Evolutionary conservation across 1,284 basidiomycete genomes (phyloP), one percentile per base, ranked within the genome.

Genomic region (Inonotus obliquus): DNA sequence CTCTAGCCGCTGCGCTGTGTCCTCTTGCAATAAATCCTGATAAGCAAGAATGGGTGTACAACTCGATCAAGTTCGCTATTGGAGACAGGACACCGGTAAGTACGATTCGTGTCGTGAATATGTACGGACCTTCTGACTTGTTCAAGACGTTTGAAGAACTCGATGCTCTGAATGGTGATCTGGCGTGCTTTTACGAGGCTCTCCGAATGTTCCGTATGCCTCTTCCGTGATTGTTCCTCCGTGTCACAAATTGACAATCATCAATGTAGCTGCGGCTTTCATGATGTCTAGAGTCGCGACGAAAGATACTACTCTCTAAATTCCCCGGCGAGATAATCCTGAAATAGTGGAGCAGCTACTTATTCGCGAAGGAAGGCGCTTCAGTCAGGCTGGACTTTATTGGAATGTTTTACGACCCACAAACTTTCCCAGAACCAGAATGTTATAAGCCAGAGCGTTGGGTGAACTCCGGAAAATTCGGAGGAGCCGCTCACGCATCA

Each of bases 131-230:
- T 7, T 13, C n/a, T n/a, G n/a, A n/a, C 49, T 41, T 27, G n/a
- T n/a, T n/a, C n/a, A n/a, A 65, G 63, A 62, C 54, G 7, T 65
- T 66, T 45, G 60, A 64, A n/a, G 63, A 65, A 37, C 65, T 63
- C 49, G 60, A 62, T 44, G 32, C 37, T n/a, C 59, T 66, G 17
- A 52, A 63, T 7, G 49, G 55, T 19, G 60, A 63, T 13, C 47
- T 65, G 6, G 65, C 63, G 0, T 66, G 65, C 47, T 65, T 65
- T 48, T 60, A 60, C 38, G 65, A 66, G 52, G 61, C 55, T 25
- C n/a, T n/a, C n/a, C n/a, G n/a, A n/a, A n/a, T n/a, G n/a, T n/a
- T n/a, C n/a, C n/a, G 21, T 65, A 14, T 52, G 65, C 0, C 38
- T 66, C 5, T 66, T 55, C 47, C 63, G 63, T 64, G 23, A 54